Evolutionary conservation across 805 yeast species (phyloP).

Genomic region (Zygosaccharomyces lentus): DNA sequence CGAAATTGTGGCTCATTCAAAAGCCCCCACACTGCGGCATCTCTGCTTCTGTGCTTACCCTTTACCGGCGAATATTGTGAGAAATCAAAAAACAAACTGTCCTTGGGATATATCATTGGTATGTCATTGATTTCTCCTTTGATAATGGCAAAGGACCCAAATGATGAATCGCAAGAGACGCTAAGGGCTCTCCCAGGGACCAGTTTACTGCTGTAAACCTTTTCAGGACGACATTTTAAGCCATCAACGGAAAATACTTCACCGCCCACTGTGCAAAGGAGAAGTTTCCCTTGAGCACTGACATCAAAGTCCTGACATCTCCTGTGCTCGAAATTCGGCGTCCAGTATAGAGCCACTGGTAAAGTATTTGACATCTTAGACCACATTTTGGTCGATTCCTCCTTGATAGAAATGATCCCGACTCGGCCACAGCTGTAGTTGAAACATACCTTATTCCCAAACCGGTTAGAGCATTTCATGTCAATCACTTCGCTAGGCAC

Average conservation of each 20-base stretch:
- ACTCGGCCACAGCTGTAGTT: constrained; percentile 60
- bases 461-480: constrained; percentile 29
- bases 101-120: constrained; percentile 48
- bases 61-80: constrained; percentile 48
- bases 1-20: constrained; percentile 4
- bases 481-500: constrained; percentile 31
- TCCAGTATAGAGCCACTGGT: constrained; percentile 55
- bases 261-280: constrained; percentile 67
- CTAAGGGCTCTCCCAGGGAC: constrained; percentile 35
- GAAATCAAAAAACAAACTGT: constrained; percentile 50
- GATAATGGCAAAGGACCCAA: constrained; percentile 62
- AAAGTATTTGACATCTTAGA: constrained; percentile 39
- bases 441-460: constrained; percentile 44
- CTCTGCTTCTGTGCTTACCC: constrained; percentile 1
- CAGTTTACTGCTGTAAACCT: constrained; percentile 35
- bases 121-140: constrained; percentile 58
- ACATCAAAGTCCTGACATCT: constrained; percentile 55
- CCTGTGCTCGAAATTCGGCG: constrained; percentile 50
- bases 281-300: constrained; percentile 61
- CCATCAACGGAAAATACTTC: constrained; percentile 45
- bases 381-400: constrained; percentile 27
- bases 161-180: constrained; percentile 63
- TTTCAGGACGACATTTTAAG: constrained; percentile 15
- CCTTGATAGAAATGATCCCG: constrained; percentile 30
- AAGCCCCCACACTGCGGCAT: constrained; percentile 1